Percentiles rank a stretch among this genome's conserved stretches.
Evolutionary conservation across 1,284 basidiomycete species (phyloP).

Genomic region (Volvariella volvacea): DNA sequence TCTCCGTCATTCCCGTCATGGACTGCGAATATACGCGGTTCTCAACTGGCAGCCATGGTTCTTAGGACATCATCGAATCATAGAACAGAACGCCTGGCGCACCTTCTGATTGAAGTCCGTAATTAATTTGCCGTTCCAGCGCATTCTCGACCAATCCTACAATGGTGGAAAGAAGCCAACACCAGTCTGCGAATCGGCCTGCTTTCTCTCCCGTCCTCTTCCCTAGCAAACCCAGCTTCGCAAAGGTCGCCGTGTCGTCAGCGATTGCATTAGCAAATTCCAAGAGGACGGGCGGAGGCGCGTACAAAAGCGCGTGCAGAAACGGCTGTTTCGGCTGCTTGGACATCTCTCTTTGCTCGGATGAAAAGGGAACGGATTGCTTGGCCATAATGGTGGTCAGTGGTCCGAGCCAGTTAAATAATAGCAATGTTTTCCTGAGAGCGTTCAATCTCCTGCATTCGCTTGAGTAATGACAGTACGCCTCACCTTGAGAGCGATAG

Average conservation of each 20-base stretch:
- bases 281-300: slow-evolving; percentile 76
- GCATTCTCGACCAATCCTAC: slow-evolving; percentile 76
- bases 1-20: slow-evolving; percentile 61
- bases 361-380: slow-evolving; percentile 52
- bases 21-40: slow-evolving; percentile 66
- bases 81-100: slow-evolving; percentile 10
- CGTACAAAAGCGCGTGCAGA: slow-evolving; percentile 64
- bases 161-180: slow-evolving; percentile 72
- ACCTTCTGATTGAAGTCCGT: slow-evolving; percentile 57
- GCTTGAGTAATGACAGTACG: background rate
- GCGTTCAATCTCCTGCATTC: background rate
- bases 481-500: slow-evolving; percentile 66
- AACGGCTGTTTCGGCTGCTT: slow-evolving; percentile 41
- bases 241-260: slow-evolving; percentile 70
- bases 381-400: slow-evolving; percentile 61
- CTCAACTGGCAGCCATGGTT: slow-evolving; percentile 42
- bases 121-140: slow-evolving; percentile 65
- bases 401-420: slow-evolving; percentile 78
- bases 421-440: slow-evolving; percentile 64
- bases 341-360: slow-evolving; percentile 28
- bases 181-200: slow-evolving; percentile 71
- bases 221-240: slow-evolving; percentile 61
- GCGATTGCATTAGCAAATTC: slow-evolving; percentile 67
- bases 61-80: background rate
- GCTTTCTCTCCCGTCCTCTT: slow-evolving; percentile 59